Evolutionary conservation across 352 stramenopile genomes (phyloP), one percentile per base, ranked within the genome.

Genomic region (Globisporangium nagaii): DNA sequence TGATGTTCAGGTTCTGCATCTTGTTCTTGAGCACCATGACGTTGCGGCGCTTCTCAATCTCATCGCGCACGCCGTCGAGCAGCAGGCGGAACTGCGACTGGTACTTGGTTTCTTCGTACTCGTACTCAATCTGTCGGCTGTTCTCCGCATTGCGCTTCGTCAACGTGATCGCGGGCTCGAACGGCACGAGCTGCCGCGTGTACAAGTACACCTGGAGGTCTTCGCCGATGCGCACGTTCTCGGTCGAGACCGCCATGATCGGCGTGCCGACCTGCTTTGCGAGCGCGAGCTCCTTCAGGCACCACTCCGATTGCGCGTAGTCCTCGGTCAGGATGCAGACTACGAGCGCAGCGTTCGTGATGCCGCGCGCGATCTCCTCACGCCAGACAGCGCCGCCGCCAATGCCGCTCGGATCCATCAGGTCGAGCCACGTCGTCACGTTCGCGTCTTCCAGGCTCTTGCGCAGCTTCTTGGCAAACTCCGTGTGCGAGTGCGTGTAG

Each of bases 401-500:
- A 28, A 93, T 93, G 7, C 84, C 84, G 46, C 79, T 91, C 8
- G 81, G 81, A 45, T 93, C 84, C 84, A 93, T 93, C 36, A 91
- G 66, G 47, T 93, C 84, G 22, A 93, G 58, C 84, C 84, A 93
- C 20, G 81, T 91, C n/a, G 84, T 93, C 13, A 93, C 70, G 36
- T 90, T 88, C 0, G 79, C 71, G 19, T 82, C 65, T 63, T 92
- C 84, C 0, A 93, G 56, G 12, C 67, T 72, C 43, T 77, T 71
- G 39, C 84, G 81, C 30, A 92, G 57, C 48, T 92, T 92, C 43
- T 78, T 86, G 12, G 81, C 82, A 66, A 94, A 91, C 64, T 90
- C 79, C 6, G 66, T 63, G 55, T 93, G 84, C 30, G 84, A 86
- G 56, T 93, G 84, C 27, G 84, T 93, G 64, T 93, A 92, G 65